Evolutionary conservation across 306 rosid genomes (phyloP).

Genomic region (Trichosanthes truncata): DNA sequence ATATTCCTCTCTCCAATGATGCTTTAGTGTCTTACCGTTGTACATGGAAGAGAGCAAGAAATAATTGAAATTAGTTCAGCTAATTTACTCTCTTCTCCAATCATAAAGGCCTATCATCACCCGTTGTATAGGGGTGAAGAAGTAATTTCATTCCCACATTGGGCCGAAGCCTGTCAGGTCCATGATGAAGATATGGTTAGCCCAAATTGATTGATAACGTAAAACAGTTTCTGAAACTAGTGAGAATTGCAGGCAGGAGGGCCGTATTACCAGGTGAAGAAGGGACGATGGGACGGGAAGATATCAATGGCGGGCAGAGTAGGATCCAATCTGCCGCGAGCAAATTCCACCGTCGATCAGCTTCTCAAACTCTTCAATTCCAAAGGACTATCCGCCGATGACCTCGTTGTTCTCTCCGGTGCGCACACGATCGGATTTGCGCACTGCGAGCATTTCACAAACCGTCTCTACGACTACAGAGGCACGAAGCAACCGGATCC

Average conservation of each 20-base stretch:
- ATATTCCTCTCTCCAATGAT: background rate
- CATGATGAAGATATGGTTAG: background rate
- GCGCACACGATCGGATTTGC: conserved; percentile 87
- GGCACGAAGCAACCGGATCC: conserved; percentile 64
- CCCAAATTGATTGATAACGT: background rate
- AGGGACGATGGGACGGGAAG: conserved; percentile 93
- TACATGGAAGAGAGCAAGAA: background rate
- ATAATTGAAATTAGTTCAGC: background rate
- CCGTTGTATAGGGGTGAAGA: background rate
- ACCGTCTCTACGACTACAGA: conserved; percentile 34
- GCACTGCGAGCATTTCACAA: conserved; percentile 57
- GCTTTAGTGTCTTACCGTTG: background rate
- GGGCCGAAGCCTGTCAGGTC: background rate
- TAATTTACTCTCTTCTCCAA: background rate
- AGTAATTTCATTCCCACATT: background rate
- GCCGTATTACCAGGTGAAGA: conserved; percentile 73
- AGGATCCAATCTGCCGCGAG: conserved; percentile 54
- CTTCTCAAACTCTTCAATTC: conserved; percentile 65
- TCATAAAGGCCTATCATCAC: background rate
- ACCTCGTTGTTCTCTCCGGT: conserved; percentile 79
- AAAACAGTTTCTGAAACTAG: background rate
- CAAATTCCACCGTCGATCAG: conserved; percentile 67
- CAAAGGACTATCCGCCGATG: conserved; percentile 55
- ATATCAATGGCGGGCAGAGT: conserved; percentile 74
- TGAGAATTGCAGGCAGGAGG: conserved; percentile 57